A percentile compares a stretch with the other conserved stretches of the same genome.
Conservation (phyloP, 169 alveolate species). For the Plasmodium coatneyi region DNA sequence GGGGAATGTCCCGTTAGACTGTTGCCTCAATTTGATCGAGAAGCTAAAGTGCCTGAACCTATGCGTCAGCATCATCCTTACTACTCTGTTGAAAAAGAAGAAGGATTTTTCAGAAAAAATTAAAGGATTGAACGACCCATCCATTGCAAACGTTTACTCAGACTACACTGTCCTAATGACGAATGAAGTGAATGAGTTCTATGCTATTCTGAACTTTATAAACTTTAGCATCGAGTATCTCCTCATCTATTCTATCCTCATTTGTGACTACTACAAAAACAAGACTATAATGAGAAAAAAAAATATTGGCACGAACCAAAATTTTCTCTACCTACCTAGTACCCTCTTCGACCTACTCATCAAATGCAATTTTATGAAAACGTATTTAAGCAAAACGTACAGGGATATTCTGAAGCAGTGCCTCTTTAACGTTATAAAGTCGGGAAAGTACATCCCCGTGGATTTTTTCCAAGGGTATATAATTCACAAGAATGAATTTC, state of each 20-base stretch:
- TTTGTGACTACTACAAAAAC: constrained; percentile 48
- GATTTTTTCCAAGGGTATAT: constrained; percentile 76
- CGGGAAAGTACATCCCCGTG: constrained; percentile 63
- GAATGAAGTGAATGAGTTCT: constrained; percentile 57
- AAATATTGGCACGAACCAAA: neutral
- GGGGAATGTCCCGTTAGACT: constrained; percentile 64
- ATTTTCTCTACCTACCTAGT: constrained; percentile 46
- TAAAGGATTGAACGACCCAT: constrained; percentile 5
- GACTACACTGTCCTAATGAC: constrained; percentile 19
- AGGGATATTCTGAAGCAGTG: constrained; percentile 70
- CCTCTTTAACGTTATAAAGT: constrained; percentile 14
- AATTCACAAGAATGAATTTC: constrained; percentile 56
- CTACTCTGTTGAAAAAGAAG: constrained; percentile 32
- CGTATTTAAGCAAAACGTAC: constrained; percentile 57
- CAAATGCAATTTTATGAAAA: constrained; percentile 59
- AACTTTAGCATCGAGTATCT: constrained; percentile 67
- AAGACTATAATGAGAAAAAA: constrained; percentile 43
- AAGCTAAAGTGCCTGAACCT: constrained; percentile 63
- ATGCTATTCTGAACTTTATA: constrained; percentile 41
- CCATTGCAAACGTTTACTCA: constrained; percentile 20
- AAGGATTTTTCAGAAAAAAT: constrained; percentile 43
- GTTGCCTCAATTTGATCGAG: constrained; percentile 66
- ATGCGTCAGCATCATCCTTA: constrained; percentile 67
- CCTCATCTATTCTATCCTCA: constrained; percentile 49
- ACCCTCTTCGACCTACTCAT: constrained; percentile 39